Conservation (phyloP, 441 rosid species). For the Aleurites moluccanus region DNA sequence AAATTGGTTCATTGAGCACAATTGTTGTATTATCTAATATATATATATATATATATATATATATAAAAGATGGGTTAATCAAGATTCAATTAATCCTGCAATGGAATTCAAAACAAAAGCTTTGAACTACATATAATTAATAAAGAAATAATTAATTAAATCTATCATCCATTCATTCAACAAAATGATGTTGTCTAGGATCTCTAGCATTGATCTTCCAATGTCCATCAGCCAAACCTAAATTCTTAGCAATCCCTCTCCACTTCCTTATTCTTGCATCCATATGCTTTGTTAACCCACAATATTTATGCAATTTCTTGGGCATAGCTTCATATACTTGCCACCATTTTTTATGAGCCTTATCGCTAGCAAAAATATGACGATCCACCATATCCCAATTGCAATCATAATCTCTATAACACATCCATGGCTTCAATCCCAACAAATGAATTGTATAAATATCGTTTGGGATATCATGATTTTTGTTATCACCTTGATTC, state of each 20-base stretch:
- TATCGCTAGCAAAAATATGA: constrained; percentile 57
- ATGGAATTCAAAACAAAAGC: too few relatives aligned
- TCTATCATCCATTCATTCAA: not conserved
- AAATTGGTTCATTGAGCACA: too few relatives aligned
- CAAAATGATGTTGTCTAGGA: constrained; percentile 40
- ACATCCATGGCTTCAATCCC: constrained; percentile 86
- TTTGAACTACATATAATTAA: too few relatives aligned
- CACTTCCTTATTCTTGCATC: constrained; percentile 44
- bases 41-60: not conserved
- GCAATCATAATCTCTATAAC: constrained; percentile 82
- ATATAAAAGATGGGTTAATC: not conserved
- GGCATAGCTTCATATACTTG: constrained; percentile 63
- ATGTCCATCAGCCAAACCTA: constrained; percentile 43
- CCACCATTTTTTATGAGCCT: constrained; percentile 69
- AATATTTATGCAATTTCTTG: constrained; percentile 42
- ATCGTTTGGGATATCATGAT: constrained; percentile 28
- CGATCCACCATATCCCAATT: constrained; percentile 62
- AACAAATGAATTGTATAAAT: constrained; percentile 56
- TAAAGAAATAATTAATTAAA: too few relatives aligned
- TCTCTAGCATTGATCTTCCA: constrained; percentile 57
- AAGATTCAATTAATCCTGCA: too few relatives aligned
- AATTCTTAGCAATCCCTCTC: constrained; percentile 48
- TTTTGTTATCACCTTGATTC: not conserved
- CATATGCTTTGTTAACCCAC: constrained; percentile 44
- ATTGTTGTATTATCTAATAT: not conserved